A percentile compares a stretch with the other conserved stretches of the same genome.
These are phyloP conservation scores for Cryptococcus sp. DNA, from an alignment of 1,284 basidiomycete genomes.

Conservation along the genomic window DNA sequence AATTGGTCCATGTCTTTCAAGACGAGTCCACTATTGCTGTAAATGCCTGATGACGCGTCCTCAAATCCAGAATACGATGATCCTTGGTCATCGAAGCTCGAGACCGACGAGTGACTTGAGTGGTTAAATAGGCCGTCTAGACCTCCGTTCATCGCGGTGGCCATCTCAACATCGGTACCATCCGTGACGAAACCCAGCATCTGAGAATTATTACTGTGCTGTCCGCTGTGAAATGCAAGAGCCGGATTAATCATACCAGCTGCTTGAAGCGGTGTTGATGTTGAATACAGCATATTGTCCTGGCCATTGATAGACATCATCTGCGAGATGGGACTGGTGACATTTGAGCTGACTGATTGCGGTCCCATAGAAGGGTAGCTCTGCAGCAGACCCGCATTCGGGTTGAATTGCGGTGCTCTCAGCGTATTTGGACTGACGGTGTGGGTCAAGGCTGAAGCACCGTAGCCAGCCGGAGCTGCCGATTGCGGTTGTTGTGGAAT, in stretches of 20 bases:
- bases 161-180: constrained; percentile 31
- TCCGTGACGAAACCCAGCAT: constrained; percentile 23
- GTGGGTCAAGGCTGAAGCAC: constrained; percentile 1
- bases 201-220: constrained; percentile 7
- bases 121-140: constrained; percentile 38
- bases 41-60: constrained; percentile 34
- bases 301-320: constrained; percentile 12
- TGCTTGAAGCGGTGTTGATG: constrained; percentile 16
- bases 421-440: constrained; percentile 45
- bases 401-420: constrained; percentile 38
- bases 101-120: constrained; percentile 35
- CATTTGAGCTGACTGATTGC: constrained; percentile 20
- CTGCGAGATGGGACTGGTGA: constrained; percentile 24
- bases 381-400: constrained; percentile 5
- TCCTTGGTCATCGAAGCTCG: constrained; percentile 34
- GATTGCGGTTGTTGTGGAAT: constrained; percentile 6
- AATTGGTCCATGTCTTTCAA: constrained; percentile 39
- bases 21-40: constrained; percentile 38
- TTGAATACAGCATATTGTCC: constrained; percentile 20
- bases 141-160: constrained; percentile 28
- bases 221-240: constrained; percentile 5
- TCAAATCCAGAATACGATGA: constrained; percentile 38
- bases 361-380: not conserved
- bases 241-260: constrained; percentile 10
- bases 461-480: constrained; percentile 6